Conservation (phyloP, 2,329 filamentous ascomycete species). For the Epichloe aotearoae region DNA sequence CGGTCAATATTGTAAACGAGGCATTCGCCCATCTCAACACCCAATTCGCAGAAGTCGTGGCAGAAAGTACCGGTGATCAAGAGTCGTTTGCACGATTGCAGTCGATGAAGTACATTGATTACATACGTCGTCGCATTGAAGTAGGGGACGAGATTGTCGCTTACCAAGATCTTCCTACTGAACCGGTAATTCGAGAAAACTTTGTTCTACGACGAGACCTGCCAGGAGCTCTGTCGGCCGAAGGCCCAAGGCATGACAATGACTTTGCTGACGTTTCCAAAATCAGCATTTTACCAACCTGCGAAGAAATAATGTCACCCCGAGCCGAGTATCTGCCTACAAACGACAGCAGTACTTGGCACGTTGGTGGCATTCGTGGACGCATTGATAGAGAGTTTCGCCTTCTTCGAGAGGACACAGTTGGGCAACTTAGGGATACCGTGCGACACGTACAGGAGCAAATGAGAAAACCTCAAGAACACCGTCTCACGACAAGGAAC, state of each 20-base stretch:
- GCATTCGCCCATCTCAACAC: constrained; percentile 6
- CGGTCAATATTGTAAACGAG: constrained; percentile 18
- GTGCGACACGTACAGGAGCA: constrained; percentile 26
- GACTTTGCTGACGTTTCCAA: constrained; percentile 31
- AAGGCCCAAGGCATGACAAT: constrained; percentile 33
- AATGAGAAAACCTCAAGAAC: constrained; percentile 12
- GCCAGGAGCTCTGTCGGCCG: constrained; percentile 19
- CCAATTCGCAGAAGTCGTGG: constrained; percentile 12
- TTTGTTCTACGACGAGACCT: constrained; percentile 21
- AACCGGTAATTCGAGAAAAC: constrained; percentile 9
- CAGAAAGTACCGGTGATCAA: constrained; percentile 4
- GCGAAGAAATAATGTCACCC: constrained; percentile 29
- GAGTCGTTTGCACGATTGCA: constrained; percentile 17
- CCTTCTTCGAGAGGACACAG: constrained; percentile 40
- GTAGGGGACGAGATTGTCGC: constrained; percentile 12
- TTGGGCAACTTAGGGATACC: constrained; percentile 38
- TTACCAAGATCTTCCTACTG: constrained; percentile 8
- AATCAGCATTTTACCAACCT: constrained; percentile 37
- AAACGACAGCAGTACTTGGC: constrained; percentile 23
- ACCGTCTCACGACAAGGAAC: constrained; percentile 8
- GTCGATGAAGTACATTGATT: constrained; percentile 17
- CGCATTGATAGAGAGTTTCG: constrained; percentile 43
- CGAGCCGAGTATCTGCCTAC: constrained; percentile 31
- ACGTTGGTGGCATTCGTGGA: constrained; percentile 26
- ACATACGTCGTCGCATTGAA: constrained; percentile 18